Evolutionary conservation across 2,329 filamentous ascomycete species (phyloP), one percentile per base, ranked within the genome.

Genomic region (Cladorrhinum sp.): DNA sequence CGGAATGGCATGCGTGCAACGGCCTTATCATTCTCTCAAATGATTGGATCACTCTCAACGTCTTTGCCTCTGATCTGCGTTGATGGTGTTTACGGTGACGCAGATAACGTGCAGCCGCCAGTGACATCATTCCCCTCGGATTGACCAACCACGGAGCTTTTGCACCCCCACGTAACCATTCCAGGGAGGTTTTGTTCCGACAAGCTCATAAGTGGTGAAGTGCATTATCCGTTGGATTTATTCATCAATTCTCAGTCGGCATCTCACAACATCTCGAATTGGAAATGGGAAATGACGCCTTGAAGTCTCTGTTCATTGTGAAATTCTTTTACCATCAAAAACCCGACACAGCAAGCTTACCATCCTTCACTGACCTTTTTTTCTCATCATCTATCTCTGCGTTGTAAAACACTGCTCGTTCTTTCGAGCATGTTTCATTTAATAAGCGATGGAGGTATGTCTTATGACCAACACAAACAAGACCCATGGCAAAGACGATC

Each of bases 41-140:
- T 28, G 21, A 51, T 51, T 51, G 49, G 33, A 48, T 20, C 10
- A 8, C n/a, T 54, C 8, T 46, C 20, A 3, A 8, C 16, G 18
- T 28, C 54, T 57, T 57, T 16, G 54, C 54, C 54, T 48, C 54
- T 24, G 54, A 56, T 48, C 54, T 56, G 33, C 54, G 6, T 26
- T 14, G 18, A 36, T 33, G 28, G 52, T 28, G 42, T 46, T 46
- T 2, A 21, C 36, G 46, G 54, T 56, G 54, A 56, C 54, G 54
- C 54, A 56, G 18, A 33, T 57, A 46, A 20, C 42, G n/a, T 46
- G 42, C 42, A 46, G 42, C 18, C n/a, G 16, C 42, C n/a, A 46
- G 10, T 46, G 42, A 46, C 42, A 46, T 46, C 42, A 46, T 46
- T 18, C 5, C 42, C 16, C 4, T 18, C 3, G 8, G 8, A 46